These are phyloP conservation scores for Mycena metata DNA, from an alignment of 768 basidiomycete species.

Conservation along the genomic window DNA sequence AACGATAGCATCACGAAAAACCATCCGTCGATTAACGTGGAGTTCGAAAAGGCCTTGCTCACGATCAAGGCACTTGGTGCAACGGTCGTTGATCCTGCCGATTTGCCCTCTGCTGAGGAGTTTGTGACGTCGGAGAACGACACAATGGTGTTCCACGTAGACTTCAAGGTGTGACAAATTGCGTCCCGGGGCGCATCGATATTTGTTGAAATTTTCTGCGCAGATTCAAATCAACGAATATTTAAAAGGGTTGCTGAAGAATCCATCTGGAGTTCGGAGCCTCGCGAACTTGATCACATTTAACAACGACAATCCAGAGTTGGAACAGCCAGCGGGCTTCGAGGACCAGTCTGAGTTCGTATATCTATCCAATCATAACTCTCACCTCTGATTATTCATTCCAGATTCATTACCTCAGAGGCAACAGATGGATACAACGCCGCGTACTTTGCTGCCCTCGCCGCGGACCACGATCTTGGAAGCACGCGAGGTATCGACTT, in stretches of 20 bases:
- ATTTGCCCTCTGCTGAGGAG: constrained; percentile 68
- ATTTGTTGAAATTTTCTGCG: neutral
- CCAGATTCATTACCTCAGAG: constrained; percentile 54
- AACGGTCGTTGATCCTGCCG: constrained; percentile 72
- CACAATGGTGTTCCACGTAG: constrained; percentile 64
- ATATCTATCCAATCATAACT: no score
- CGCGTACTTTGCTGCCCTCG: constrained; percentile 59
- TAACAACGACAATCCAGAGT: constrained; percentile 63
- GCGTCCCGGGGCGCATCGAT: no score
- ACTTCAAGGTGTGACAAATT: constrained; percentile 80
- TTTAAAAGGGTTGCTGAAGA: constrained; percentile 59
- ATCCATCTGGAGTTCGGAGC: constrained; percentile 68
- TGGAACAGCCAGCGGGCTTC: constrained; percentile 60
- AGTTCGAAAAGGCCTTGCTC: constrained; percentile 56
- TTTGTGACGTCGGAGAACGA: constrained; percentile 65
- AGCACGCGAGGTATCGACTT: constrained; percentile 68
- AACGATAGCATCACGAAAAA: constrained; percentile 50
- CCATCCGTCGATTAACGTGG: constrained; percentile 52
- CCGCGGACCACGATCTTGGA: constrained; percentile 61
- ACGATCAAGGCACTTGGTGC: constrained; percentile 59
- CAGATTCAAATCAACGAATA: constrained; percentile 70
- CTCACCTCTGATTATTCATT: neutral
- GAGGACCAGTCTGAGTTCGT: constrained; percentile 53
- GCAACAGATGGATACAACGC: constrained; percentile 58
- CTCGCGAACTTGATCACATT: constrained; percentile 72